A percentile compares a stretch with the other conserved stretches of the same genome.
Evolutionary conservation across 768 basidiomycete genomes (phyloP).

Genomic region (Multifurca ochricompacta): DNA sequence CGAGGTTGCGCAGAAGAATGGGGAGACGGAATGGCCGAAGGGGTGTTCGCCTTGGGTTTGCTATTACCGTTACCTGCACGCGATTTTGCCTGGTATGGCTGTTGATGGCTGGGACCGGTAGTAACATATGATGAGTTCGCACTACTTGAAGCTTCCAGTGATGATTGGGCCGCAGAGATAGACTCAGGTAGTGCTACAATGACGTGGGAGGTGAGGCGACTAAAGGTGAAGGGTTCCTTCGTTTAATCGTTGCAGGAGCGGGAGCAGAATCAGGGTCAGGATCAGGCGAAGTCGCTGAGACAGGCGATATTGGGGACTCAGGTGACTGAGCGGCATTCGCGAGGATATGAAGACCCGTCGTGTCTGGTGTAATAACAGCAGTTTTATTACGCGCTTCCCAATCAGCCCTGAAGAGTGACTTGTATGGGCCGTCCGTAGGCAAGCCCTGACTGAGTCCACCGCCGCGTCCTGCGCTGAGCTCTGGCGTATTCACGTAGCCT

Average conservation of each 20-base stretch:
- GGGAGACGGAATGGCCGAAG: not conserved
- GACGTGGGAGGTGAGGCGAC: not conserved
- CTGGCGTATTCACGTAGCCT: slow-evolving; percentile 17
- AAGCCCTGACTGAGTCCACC: slow-evolving; percentile 14
- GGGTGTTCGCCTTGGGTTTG: not conserved
- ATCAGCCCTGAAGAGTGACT: slow-evolving; percentile 15
- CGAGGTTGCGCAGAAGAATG: not conserved
- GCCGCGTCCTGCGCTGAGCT: slow-evolving; percentile 11
- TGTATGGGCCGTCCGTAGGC: slow-evolving; percentile 14
- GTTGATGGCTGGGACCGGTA: not conserved
- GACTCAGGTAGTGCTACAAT: not conserved
- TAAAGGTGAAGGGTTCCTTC: slow-evolving; percentile 6
- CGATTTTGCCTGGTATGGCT: not conserved
- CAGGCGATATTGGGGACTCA: slow-evolving; percentile 6
- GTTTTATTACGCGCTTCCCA: slow-evolving; percentile 1
- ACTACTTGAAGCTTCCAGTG: not conserved
- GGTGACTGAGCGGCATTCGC: slow-evolving; percentile 15
- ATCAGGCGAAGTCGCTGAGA: not conserved
- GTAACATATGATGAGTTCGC: not conserved
- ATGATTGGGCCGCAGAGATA: not conserved
- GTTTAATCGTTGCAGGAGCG: not conserved
- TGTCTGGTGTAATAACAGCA: not conserved
- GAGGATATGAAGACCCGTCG: slow-evolving; percentile 12
- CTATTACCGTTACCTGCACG: not conserved
- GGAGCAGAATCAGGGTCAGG: not conserved